phyloP scores from a whole-genome alignment of 768 basidiomycete genomes.

The Multifurca ochricompacta region DNA sequence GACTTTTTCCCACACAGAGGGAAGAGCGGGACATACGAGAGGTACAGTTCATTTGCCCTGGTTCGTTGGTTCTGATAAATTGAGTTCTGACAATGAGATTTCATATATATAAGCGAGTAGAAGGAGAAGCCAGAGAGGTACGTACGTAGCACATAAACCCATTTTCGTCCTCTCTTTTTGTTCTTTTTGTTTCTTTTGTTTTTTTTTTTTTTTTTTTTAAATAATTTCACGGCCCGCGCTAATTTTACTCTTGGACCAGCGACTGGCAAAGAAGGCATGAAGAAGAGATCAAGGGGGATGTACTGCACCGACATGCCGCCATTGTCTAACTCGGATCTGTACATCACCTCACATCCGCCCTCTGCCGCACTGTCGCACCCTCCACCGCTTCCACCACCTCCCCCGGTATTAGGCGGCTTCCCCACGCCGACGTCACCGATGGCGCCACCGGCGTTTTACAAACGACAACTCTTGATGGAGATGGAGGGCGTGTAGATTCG shows the following conservation, averaged over 20 bases:
- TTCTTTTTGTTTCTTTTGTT: not conserved
- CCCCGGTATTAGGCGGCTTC: slow-evolving; percentile 3
- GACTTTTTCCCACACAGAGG: slow-evolving; percentile 12
- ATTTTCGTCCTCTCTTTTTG: not conserved
- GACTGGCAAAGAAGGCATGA: slow-evolving; percentile 23
- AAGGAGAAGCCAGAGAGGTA: slow-evolving; percentile 18
- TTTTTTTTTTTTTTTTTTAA: not conserved
- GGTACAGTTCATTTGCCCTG: slow-evolving; percentile 13
- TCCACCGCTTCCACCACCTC: slow-evolving; percentile 1
- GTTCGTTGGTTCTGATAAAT: not conserved
- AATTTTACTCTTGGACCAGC: slow-evolving; percentile 15
- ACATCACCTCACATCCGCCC: slow-evolving; percentile 5
- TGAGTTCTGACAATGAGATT: slow-evolving; percentile 6
- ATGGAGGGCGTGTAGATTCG: slow-evolving; percentile 19
- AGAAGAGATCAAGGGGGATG: slow-evolving; percentile 10
- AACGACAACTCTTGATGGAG: slow-evolving; percentile 3
- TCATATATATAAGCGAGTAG: slow-evolving; percentile 15
- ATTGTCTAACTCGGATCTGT: not conserved
- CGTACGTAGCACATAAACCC: slow-evolving; percentile 11
- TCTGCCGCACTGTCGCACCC: not conserved
- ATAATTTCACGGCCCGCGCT: slow-evolving; percentile 6
- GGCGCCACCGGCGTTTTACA: not conserved
- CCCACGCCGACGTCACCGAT: slow-evolving; percentile 12
- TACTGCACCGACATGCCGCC: slow-evolving; percentile 7
- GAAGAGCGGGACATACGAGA: slow-evolving; percentile 19